Evolutionary conservation across 2,329 filamentous ascomycete species (phyloP).

Genomic region (Lasiodiplodia theobromae): DNA sequence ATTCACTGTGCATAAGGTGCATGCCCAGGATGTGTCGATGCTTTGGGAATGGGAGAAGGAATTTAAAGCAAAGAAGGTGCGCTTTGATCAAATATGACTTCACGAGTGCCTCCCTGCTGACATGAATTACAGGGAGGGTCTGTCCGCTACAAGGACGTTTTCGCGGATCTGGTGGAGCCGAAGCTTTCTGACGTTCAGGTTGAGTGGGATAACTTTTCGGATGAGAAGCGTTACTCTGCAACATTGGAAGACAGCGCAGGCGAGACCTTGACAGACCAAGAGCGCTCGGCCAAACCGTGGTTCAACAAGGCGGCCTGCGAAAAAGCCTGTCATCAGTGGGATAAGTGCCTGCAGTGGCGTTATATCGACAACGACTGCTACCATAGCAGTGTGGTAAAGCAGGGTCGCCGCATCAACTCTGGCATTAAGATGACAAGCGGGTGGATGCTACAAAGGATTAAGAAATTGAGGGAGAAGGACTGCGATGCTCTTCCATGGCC

Average conservation of each 20-base stretch:
- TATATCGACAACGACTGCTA: conserved; percentile 41
- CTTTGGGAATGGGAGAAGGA: conserved; percentile 40
- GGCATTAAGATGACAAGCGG: conserved; percentile 41
- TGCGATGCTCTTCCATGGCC: conserved; percentile 21
- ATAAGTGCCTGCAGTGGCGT: conserved; percentile 44
- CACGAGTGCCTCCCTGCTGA: conserved; percentile 26
- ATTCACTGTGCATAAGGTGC: conserved; percentile 48
- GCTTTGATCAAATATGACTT: conserved; percentile 30
- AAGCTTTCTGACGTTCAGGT: conserved; percentile 36
- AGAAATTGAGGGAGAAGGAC: conserved; percentile 39
- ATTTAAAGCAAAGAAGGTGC: conserved; percentile 29
- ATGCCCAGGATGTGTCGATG: conserved; percentile 39
- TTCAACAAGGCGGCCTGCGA: conserved; percentile 39
- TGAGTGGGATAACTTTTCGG: conserved; percentile 46
- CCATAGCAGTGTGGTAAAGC: conserved; percentile 34
- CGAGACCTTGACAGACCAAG: background rate
- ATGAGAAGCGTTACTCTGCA: conserved; percentile 38
- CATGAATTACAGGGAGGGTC: conserved; percentile 19
- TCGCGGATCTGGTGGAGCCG: conserved; percentile 39
- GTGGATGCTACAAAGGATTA: conserved; percentile 43
- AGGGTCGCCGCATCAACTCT: background rate
- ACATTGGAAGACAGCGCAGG: conserved; percentile 7
- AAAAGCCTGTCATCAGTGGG: conserved; percentile 40
- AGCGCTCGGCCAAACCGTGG: conserved; percentile 22
- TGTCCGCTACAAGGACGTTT: conserved; percentile 45